Conservation (phyloP, 163 green algal genomes). For the Trebouxia gelatinosa region DNA sequence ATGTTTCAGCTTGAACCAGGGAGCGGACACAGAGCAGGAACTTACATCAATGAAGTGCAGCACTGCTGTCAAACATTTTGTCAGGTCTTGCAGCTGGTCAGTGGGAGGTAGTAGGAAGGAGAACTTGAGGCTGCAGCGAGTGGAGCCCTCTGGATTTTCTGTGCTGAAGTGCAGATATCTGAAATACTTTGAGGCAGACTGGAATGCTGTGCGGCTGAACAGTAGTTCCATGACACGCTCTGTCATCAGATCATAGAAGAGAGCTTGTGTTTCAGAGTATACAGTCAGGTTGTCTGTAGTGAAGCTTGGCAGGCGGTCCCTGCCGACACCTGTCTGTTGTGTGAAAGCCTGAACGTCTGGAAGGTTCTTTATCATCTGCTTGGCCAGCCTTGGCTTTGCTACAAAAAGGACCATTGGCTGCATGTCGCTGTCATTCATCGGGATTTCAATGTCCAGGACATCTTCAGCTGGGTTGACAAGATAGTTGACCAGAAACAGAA, state of each 20-base stretch:
- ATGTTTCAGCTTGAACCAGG: no score
- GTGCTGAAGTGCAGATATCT: slow-evolving; percentile 48
- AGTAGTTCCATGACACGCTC: slow-evolving; percentile 27
- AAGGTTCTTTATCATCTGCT: slow-evolving; percentile 15
- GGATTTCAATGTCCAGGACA: slow-evolving; percentile 50
- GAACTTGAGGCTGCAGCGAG: slow-evolving; percentile 49
- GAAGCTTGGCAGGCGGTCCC: slow-evolving; percentile 33
- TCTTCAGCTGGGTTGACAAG: background rate
- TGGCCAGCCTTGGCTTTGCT: slow-evolving; percentile 31
- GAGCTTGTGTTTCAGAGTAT: slow-evolving; percentile 43
- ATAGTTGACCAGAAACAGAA: slow-evolving; percentile 5
- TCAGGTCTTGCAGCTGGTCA: slow-evolving; percentile 47
- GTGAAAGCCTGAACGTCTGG: slow-evolving; percentile 29
- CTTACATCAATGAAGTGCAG: slow-evolving; percentile 49
- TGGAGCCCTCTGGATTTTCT: slow-evolving; percentile 34
- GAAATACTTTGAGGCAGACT: slow-evolving; percentile 46
- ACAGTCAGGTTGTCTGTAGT: slow-evolving; percentile 38
- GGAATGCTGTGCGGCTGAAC: slow-evolving; percentile 36
- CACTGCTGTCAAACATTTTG: slow-evolving; percentile 45
- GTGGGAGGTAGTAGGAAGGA: slow-evolving; percentile 49
- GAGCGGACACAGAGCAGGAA: no score
- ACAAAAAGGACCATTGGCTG: slow-evolving; percentile 60
- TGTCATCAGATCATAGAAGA: slow-evolving; percentile 61
- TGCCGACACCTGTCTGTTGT: slow-evolving; percentile 33
- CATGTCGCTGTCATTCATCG: slow-evolving; percentile 66